These are phyloP conservation scores for Sedum album DNA, from an alignment of 164 flowering plant species.

Conservation along the genomic window DNA sequence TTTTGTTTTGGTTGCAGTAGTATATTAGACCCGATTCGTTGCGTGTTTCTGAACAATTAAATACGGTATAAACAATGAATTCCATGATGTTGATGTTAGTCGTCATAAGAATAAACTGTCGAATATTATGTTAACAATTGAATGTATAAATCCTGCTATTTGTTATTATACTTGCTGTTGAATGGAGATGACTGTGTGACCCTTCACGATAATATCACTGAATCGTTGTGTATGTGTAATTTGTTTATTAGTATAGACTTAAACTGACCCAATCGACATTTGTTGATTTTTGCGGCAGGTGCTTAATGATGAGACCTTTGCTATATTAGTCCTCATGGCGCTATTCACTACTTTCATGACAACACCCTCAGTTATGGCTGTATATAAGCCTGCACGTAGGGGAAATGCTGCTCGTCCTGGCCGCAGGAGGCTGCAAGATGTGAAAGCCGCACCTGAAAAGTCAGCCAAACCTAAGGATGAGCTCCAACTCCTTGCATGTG, in stretches of 20 bases:
- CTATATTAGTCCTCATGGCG: conserved; percentile 73
- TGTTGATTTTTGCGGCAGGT: conserved; percentile 27
- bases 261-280: neutral
- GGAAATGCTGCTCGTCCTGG: neutral
- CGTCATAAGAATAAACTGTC: neutral
- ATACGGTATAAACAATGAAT: neutral
- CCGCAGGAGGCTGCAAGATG: conserved; percentile 17
- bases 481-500: conserved; percentile 51
- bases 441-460: conserved; percentile 8
- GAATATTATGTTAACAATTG: neutral
- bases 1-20: neutral
- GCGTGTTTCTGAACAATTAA: too few relatives aligned
- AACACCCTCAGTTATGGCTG: conserved; percentile 56
- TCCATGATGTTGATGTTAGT: neutral
- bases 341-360: conserved; percentile 75
- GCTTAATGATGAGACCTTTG: conserved; percentile 57
- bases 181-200: neutral
- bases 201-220: too few relatives aligned
- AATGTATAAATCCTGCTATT: neutral
- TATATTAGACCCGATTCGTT: neutral
- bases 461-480: conserved; percentile 14
- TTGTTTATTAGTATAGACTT: neutral
- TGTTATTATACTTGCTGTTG: neutral
- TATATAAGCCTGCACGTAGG: conserved; percentile 46
- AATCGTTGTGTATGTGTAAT: neutral